phyloP scores from a whole-genome alignment of 192 early-diverging fungal genomes.

The Ambispora gerdemannii region DNA sequence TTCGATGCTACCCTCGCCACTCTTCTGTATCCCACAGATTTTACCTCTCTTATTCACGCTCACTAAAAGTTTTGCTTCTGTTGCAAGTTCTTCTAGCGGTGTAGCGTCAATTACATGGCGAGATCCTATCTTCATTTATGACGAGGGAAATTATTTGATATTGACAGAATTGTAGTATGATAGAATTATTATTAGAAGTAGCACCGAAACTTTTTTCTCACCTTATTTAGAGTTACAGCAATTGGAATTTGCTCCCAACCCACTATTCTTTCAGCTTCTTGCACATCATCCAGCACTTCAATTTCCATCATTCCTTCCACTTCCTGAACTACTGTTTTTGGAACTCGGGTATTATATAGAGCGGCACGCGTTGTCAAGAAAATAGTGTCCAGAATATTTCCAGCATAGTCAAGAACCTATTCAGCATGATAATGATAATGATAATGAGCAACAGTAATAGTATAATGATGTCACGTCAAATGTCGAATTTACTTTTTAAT shows the following conservation, averaged over 20 bases:
- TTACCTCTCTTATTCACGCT: slow-evolving; percentile 77
- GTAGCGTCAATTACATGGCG: slow-evolving; percentile 85
- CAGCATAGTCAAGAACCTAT: slow-evolving; percentile 79
- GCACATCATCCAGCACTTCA: slow-evolving; percentile 87
- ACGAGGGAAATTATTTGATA: no score
- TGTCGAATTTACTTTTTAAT: neutral
- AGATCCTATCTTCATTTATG: slow-evolving; percentile 80
- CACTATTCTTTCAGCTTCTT: slow-evolving; percentile 72
- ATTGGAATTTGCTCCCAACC: slow-evolving; percentile 82
- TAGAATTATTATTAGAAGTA: no score
- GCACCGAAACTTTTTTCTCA: no score
- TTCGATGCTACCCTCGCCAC: slow-evolving; percentile 68
- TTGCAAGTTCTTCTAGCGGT: slow-evolving; percentile 84
- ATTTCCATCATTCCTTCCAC: slow-evolving; percentile 83
- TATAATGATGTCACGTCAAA: neutral
- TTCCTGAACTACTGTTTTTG: slow-evolving; percentile 79
- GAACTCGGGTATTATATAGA: slow-evolving; percentile 81
- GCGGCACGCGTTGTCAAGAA: slow-evolving; percentile 86
- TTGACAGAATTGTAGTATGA: no score
- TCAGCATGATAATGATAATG: neutral
- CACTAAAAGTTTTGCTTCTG: slow-evolving; percentile 75
- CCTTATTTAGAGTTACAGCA: slow-evolving; percentile 80
- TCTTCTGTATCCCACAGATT: slow-evolving; percentile 87
- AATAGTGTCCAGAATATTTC: slow-evolving; percentile 82
- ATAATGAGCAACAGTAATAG: no score